Percentiles rank a stretch among this genome's conserved stretches.
Evolutionary conservation across 345 rosid species (phyloP).

Genomic region (Dipteronia dyeriana): DNA sequence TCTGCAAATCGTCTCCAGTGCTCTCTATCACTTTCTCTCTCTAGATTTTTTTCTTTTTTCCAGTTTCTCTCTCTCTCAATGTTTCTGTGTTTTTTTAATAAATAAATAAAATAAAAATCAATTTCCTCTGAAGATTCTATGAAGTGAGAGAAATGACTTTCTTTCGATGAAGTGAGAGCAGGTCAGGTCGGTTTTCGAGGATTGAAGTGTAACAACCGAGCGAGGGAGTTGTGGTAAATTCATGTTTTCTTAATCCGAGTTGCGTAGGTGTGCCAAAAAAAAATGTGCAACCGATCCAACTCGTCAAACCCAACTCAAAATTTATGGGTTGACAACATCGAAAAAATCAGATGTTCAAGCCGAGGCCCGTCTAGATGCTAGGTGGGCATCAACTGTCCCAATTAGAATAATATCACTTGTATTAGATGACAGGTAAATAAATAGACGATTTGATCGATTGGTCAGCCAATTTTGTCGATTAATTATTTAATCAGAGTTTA

Average conservation of each 20-base stretch:
- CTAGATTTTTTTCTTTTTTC: background rate
- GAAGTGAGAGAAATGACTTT: background rate
- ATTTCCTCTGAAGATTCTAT: slow-evolving; percentile 1
- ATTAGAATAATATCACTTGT: too few species aligned
- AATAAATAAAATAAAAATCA: background rate
- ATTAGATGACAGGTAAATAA: too few species aligned
- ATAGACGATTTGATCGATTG: too few species aligned
- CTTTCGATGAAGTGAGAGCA: background rate
- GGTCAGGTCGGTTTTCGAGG: background rate
- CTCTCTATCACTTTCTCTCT: background rate
- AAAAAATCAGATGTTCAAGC: too few species aligned
- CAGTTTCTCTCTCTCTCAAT: background rate
- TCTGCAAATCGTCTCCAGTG: background rate
- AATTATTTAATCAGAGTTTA: too few species aligned
- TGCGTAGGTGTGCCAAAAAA: too few species aligned
- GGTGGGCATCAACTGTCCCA: too few species aligned
- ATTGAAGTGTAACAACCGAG: background rate
- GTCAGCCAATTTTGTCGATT: too few species aligned
- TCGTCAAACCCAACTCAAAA: too few species aligned
- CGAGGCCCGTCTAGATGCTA: too few species aligned
- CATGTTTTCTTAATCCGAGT: background rate
- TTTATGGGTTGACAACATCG: too few species aligned
- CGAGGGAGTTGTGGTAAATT: background rate
- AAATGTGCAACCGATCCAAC: too few species aligned
- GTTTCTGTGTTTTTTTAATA: background rate